Evolutionary conservation across 352 stramenopile species (phyloP).

Genomic region (Phytophthora macrochlamydospora): DNA sequence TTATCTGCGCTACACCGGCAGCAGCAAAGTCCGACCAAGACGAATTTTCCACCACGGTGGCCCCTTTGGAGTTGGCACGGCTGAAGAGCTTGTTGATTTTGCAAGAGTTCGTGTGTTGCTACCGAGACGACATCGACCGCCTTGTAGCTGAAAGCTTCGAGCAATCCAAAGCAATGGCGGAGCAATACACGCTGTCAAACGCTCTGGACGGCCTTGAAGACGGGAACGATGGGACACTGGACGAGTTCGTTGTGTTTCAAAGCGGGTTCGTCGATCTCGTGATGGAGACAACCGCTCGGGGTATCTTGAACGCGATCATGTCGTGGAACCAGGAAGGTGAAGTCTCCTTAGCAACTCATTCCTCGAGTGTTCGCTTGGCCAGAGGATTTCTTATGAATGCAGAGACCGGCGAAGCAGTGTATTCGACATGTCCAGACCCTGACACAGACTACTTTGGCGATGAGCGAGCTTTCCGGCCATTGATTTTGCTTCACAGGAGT

Average conservation of each 20-base stretch:
- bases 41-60: slow-evolving; percentile 7
- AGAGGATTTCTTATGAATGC: slow-evolving; percentile 46
- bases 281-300: slow-evolving; percentile 31
- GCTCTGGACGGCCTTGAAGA: slow-evolving; percentile 39
- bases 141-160: slow-evolving; percentile 34
- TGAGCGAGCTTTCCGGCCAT: slow-evolving; percentile 8
- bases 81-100: slow-evolving; percentile 54
- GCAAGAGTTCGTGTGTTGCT: slow-evolving; percentile 41
- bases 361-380: slow-evolving; percentile 16
- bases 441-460: slow-evolving; percentile 15
- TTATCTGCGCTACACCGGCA: slow-evolving; percentile 39
- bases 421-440: slow-evolving; percentile 11
- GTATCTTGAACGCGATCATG: slow-evolving; percentile 21
- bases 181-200: slow-evolving; percentile 58
- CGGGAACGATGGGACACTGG: slow-evolving; percentile 34
- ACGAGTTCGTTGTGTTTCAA: slow-evolving; percentile 53
- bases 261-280: slow-evolving; percentile 36
- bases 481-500: slow-evolving; percentile 20
- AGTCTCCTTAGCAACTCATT: slow-evolving; percentile 8
- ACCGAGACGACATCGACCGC: slow-evolving; percentile 30
- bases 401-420: slow-evolving; percentile 33
- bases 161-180: slow-evolving; percentile 40
- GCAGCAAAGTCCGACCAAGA: background rate
- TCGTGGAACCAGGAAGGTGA: slow-evolving; percentile 16
- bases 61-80: slow-evolving; percentile 35